phyloP scores from a whole-genome alignment of 768 basidiomycete genomes.

The Cyathus striatus region DNA sequence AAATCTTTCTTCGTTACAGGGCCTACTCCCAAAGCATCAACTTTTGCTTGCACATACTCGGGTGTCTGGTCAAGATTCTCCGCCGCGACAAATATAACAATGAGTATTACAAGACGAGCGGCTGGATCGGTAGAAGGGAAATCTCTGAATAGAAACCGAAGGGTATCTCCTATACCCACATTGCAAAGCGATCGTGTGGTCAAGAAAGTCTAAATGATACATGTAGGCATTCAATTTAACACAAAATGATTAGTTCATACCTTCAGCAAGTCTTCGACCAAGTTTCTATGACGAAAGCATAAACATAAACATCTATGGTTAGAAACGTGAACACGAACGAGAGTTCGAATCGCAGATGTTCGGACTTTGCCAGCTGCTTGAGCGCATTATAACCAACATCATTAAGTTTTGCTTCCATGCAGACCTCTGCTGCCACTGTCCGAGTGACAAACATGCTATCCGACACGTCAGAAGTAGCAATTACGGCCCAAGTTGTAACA shows the following conservation, averaged over 20 bases:
- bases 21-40: conserved; percentile 49
- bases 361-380: conserved; percentile 59
- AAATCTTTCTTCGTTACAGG: conserved; percentile 58
- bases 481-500: background rate
- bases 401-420: conserved; percentile 75
- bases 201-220: conserved; percentile 51
- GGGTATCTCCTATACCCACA: conserved; percentile 38
- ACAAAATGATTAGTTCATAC: conserved; percentile 23
- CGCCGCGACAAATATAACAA: conserved; percentile 52
- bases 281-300: conserved; percentile 19
- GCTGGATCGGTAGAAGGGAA: conserved; percentile 57
- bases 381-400: conserved; percentile 65
- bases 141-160: conserved; percentile 61
- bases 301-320: background rate
- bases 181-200: conserved; percentile 62
- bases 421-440: conserved; percentile 79
- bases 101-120: conserved; percentile 70
- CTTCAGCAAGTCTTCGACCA: conserved; percentile 66
- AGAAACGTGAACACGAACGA: conserved; percentile 34
- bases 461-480: background rate
- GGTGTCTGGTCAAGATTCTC: conserved; percentile 25
- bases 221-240: conserved; percentile 4
- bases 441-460: conserved; percentile 76
- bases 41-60: conserved; percentile 35
- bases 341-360: conserved; percentile 64